Evolutionary conservation across 805 yeast genomes (phyloP), one percentile per base, ranked within the genome.

Genomic region (Wickerhamiella lipophila): DNA sequence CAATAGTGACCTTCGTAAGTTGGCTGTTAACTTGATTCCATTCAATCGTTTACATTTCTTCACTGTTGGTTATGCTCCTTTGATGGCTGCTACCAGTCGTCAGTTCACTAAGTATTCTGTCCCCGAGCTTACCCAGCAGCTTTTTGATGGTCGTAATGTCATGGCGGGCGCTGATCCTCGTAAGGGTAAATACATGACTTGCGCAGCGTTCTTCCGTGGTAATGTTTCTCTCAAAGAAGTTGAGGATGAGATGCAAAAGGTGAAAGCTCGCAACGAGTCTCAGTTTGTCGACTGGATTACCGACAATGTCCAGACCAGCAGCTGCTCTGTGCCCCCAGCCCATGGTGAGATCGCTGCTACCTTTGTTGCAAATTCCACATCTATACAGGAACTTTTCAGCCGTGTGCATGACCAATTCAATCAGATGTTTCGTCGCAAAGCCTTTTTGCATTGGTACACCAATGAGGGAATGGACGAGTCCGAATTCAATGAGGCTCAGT

Each of bases 251-350:
- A 84, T 87, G 86, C 79, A 75, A 67, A 81, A 81, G 64, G 86
- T 84, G 47, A 92, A 84, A 69, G 78, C 81, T 50, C 81, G 83
- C 69, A 84, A 86, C 68, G 73, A 87, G 16, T 79, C 81, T 52
- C 81, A 82, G 67, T 69, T 87, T 61, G 96, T 88, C 50, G 95
- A 87, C 69, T 87, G 96, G 96, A 88, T 88, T 69, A 96, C 96
- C 62, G 86, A 86, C 69, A 88, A 87, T 64, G 94, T 87, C 60
- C 95, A 87, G 71, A 84, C 95, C 32, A 88, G 96, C 40, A 89
- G 87, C 44, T 87, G 96, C 69, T 81, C 88, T 23, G 92, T 85
- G 51, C 87, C 96, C 43, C 95, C 96, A 59, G 77, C 76, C 66
- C 94, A 76, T 58, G 72, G 83, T 56, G 86, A 81, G 64, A 82